phyloP scores from a whole-genome alignment of 1,284 basidiomycete genomes.

The Neolentinus lepideus region DNA sequence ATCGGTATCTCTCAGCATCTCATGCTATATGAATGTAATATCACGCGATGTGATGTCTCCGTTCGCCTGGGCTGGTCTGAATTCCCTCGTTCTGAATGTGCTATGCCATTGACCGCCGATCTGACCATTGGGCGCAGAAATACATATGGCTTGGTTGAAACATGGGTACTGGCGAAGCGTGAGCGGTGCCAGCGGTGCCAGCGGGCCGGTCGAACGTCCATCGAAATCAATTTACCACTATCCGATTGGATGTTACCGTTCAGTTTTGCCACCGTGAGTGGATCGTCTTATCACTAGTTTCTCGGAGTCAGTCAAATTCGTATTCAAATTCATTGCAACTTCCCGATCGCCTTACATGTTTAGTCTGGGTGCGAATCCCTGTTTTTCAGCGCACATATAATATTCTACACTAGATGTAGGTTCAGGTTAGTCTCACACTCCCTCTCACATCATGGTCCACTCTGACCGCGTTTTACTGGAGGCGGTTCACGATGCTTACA shows the following conservation, averaged over 20 bases:
- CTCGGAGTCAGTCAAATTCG: not conserved
- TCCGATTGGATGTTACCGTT: not conserved
- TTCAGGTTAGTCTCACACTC: too few species aligned
- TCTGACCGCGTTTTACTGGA: not conserved
- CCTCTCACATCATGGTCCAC: not conserved
- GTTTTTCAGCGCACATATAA: not conserved
- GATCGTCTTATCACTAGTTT: not conserved
- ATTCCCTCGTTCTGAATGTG: too few species aligned
- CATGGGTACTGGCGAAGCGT: too few species aligned
- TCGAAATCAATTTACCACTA: not conserved
- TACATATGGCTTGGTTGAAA: too few species aligned
- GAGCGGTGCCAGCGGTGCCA: too few species aligned
- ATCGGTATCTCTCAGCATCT: not conserved
- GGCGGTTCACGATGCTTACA: constrained; percentile 1
- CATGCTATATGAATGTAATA: not conserved
- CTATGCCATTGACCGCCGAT: too few species aligned
- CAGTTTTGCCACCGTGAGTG: not conserved
- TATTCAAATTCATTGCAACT: not conserved
- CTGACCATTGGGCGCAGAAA: too few species aligned
- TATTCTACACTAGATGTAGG: not conserved
- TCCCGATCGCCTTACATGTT: not conserved
- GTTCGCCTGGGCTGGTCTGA: too few species aligned
- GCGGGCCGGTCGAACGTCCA: not conserved
- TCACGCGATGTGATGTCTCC: not conserved
- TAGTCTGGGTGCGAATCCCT: not conserved